Base-by-base conservation (phyloP, 2,329 filamentous ascomycete genomes). In the Ophiostoma triangulosporum region DNA sequence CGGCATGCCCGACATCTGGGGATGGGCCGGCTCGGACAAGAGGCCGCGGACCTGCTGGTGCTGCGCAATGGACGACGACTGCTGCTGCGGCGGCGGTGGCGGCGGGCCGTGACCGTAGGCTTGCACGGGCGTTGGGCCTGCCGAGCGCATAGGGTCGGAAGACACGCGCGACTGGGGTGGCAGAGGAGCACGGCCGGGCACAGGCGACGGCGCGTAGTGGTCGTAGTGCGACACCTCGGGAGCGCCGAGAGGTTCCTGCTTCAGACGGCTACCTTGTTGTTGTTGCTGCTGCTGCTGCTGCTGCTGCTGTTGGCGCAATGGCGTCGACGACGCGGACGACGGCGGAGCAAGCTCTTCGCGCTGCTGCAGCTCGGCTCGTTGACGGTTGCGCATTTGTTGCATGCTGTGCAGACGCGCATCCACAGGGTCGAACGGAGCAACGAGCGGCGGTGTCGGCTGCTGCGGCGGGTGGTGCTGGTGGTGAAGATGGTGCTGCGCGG, bases 391-490 rank as follows among this genome's bases (percentile, higher is more conserved):
- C 33, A 64, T 11, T n/a, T 26, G 65, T n/a, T 62, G 58, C 55
- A 69, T 62, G 58, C 64, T 53, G 52, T 71, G 62, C 52, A 63
- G 59, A 57, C 68, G 63, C 45, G 62, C 54, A 31, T 60, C 59
- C 11, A 59, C 57, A 3, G 52, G 54, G 8, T 59, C 59, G 50
- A 29, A 55, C 2, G 33, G 32, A 5, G 54, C 6, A 22, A 53
- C 52, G 12, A 51, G 55, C 57, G 56, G 57, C 35, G 48, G 51
- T 32, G 31, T 64, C 59, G 32, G 65, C 65, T 27, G 55, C 26
- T 29, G 20, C 35, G 48, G 20, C n/a, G 38, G 24, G 9, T 49
- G 17, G 12, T 51, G 24, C 26, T 36, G 35, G 15, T 36, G 35
- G 9, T 46, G 43, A 29, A 46, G 26, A 29, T 46, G 43, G 6